Percentiles rank a stretch among this genome's conserved stretches.
Conservation (phyloP, 2,329 filamentous ascomycete species). For the Chaetomium sp. region DNA sequence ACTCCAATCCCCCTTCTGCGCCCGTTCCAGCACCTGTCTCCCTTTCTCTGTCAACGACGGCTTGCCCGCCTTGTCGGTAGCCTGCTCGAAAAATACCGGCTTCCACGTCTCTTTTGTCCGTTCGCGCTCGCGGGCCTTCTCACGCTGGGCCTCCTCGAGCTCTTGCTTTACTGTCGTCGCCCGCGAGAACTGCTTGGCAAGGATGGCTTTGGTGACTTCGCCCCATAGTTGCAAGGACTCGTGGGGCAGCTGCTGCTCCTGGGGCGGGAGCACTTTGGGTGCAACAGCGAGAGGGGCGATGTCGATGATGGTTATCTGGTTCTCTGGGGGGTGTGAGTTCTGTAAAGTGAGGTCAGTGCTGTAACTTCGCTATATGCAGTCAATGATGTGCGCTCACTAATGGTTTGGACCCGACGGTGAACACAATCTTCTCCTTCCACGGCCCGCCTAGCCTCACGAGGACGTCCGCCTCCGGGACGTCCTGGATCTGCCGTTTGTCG, state of each 20-base stretch:
- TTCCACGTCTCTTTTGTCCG: conserved; percentile 69
- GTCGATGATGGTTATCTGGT: conserved; percentile 79
- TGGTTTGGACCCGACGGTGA: conserved; percentile 61
- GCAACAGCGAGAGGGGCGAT: conserved; percentile 79
- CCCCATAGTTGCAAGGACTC: conserved; percentile 89
- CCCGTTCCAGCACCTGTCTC: conserved; percentile 33
- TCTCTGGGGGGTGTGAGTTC: conserved; percentile 55
- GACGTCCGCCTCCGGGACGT: conserved; percentile 83
- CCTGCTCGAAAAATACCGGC: conserved; percentile 75
- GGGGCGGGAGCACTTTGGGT: conserved; percentile 76
- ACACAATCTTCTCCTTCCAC: conserved; percentile 75
- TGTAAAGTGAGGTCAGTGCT: conserved; percentile 30
- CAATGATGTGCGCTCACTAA: conserved; percentile 54
- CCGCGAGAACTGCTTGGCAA: conserved; percentile 76
- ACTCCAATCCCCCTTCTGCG: conserved; percentile 35
- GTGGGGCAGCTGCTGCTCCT: conserved; percentile 78
- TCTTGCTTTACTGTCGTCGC: conserved; percentile 88
- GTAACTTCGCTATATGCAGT: fast-evolving
- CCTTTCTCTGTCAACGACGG: conserved; percentile 36
- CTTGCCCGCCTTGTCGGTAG: conserved; percentile 35
- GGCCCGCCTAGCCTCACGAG: conserved; percentile 79
- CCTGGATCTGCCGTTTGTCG: conserved; percentile 74
- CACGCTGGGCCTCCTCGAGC: conserved; percentile 85
- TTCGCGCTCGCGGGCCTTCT: conserved; percentile 80
- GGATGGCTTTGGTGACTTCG: conserved; percentile 82